Percentiles rank a stretch among this genome's conserved stretches.
Conservation (phyloP, 1,284 basidiomycete genomes). For the Ustilago vetiveriae region DNA sequence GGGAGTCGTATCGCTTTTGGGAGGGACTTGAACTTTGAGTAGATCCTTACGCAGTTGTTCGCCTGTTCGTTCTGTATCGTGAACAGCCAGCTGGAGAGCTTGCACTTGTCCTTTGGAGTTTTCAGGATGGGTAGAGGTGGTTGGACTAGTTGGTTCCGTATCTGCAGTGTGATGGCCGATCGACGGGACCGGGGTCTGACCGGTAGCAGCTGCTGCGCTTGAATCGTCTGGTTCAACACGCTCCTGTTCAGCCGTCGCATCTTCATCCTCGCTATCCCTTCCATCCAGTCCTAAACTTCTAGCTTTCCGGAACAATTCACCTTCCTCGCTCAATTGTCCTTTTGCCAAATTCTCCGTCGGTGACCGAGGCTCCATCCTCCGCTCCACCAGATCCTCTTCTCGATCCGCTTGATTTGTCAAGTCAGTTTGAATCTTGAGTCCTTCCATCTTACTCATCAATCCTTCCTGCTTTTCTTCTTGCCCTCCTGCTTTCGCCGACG, state of each 20-base stretch:
- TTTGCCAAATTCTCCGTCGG: slow-evolving; percentile 41
- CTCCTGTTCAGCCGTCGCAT: too few relatives aligned
- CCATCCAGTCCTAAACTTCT: slow-evolving; percentile 30
- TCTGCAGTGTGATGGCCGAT: too few relatives aligned
- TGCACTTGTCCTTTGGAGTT: too few relatives aligned
- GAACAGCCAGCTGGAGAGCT: slow-evolving; percentile 5
- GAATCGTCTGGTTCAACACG: too few relatives aligned
- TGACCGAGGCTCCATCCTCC: slow-evolving; percentile 5
- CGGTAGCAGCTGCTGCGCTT: too few relatives aligned
- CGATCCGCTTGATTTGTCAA: slow-evolving; percentile 24
- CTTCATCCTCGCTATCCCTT: too few relatives aligned
- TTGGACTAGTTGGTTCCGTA: neutral
- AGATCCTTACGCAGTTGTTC: slow-evolving; percentile 55
- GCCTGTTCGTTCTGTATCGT: slow-evolving; percentile 36
- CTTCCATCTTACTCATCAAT: slow-evolving; percentile 2
- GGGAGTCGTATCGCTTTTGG: slow-evolving; percentile 15
- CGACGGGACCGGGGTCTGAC: too few relatives aligned
- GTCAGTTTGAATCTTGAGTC: slow-evolving; percentile 7
- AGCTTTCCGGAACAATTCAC: slow-evolving; percentile 58
- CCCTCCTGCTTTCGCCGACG: too few relatives aligned
- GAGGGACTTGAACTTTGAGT: slow-evolving; percentile 34
- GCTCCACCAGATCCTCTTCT: neutral
- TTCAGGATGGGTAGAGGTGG: too few relatives aligned
- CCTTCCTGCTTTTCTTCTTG: too few relatives aligned
- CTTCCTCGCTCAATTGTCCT: slow-evolving; percentile 60